A percentile compares a stretch with the other conserved stretches of the same genome.
Evolutionary conservation across 2,329 filamentous ascomycete genomes (phyloP).

Genomic region (Stylonectria norvegica): DNA sequence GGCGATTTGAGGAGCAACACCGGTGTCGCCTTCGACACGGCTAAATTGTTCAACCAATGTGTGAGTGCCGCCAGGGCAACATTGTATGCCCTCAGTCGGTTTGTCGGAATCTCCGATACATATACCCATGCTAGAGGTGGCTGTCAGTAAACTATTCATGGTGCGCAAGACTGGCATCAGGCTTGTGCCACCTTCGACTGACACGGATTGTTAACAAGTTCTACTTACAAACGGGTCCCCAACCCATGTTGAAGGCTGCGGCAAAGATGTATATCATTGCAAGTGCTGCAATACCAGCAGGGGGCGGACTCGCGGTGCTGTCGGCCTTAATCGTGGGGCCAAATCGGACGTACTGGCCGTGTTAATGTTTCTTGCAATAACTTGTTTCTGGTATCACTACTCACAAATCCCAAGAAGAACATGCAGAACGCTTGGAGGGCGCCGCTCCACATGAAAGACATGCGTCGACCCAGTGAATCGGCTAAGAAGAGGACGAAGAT

Average conservation of each 20-base stretch:
- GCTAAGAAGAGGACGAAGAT: conserved; percentile 60
- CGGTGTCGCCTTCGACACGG: conserved; percentile 57
- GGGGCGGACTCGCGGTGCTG: conserved; percentile 36
- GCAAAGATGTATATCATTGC: conserved; percentile 64
- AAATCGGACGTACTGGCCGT: conserved; percentile 48
- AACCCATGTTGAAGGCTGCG: conserved; percentile 58
- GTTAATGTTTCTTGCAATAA: conserved; percentile 1
- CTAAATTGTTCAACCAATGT: conserved; percentile 64
- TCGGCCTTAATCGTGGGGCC: conserved; percentile 32
- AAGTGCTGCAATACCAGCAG: conserved; percentile 48
- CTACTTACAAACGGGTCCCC: conserved; percentile 62
- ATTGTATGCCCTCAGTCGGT: conserved; percentile 55
- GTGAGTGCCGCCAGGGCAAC: conserved; percentile 59
- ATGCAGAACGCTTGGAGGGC: conserved; percentile 38
- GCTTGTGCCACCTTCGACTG: too few species aligned
- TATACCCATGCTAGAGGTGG: conserved; percentile 35
- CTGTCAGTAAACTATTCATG: not conserved
- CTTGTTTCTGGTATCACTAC: not conserved
- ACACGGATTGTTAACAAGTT: too few species aligned
- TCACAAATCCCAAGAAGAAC: conserved; percentile 56
- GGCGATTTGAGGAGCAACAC: conserved; percentile 51
- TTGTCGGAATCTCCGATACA: conserved; percentile 60
- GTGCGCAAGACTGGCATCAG: too few species aligned
- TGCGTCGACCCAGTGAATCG: conserved; percentile 61
- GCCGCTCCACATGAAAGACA: conserved; percentile 26